Percentiles rank a stretch among this genome's conserved stretches.
Conservation (phyloP, 176 grass and related monocot genomes). For the Zoysia japonica region DNA sequence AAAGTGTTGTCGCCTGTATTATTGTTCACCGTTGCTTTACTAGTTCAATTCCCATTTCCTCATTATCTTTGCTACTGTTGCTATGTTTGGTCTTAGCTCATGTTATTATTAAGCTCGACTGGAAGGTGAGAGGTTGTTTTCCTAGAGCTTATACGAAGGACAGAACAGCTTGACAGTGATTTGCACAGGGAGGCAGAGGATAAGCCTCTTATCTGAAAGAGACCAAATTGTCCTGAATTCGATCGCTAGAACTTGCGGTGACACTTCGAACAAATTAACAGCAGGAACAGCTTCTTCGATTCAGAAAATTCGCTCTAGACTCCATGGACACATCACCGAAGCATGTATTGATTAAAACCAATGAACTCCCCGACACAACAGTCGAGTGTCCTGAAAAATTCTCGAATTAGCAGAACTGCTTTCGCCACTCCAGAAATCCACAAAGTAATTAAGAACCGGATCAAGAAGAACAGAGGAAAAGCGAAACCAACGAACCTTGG, state of each 20-base stretch:
- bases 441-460: not conserved
- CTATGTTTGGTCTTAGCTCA: no score
- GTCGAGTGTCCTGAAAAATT: not conserved
- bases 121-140: not conserved
- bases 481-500: conserved; percentile 39
- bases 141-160: conserved; percentile 9
- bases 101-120: not conserved
- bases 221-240: not conserved
- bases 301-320: not conserved
- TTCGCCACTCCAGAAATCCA: not conserved
- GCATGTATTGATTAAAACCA: not conserved
- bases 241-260: not conserved
- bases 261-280: not conserved
- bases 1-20: not conserved
- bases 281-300: not conserved
- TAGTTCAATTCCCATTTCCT: not conserved
- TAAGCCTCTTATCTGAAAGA: not conserved
- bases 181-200: not conserved
- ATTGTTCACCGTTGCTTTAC: not conserved
- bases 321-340: no score
- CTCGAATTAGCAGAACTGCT: not conserved
- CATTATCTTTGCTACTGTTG: no score
- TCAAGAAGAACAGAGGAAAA: not conserved
- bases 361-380: not conserved
- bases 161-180: not conserved